These are phyloP conservation scores for Tephrocybe sp. DNA, from an alignment of 768 basidiomycete species.

Conservation along the genomic window DNA sequence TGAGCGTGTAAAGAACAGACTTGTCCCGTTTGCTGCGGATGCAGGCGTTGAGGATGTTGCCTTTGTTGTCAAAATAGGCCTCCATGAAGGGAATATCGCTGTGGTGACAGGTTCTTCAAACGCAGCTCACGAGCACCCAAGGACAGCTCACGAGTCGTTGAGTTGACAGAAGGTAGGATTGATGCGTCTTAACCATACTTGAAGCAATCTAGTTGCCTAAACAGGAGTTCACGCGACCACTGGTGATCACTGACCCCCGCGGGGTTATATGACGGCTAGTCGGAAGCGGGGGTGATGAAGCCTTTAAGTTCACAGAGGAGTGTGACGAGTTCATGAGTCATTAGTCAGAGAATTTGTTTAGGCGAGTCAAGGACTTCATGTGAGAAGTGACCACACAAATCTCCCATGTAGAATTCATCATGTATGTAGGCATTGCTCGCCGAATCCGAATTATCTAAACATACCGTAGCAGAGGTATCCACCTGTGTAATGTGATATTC, in stretches of 20 bases:
- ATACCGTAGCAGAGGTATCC: slow-evolving; percentile 7
- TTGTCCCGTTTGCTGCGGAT: slow-evolving; percentile 44
- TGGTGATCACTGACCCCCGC: no score
- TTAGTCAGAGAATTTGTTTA: no score
- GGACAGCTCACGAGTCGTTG: no score
- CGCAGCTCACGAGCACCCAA: no score
- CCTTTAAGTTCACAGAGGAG: no score
- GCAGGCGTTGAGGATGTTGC: slow-evolving; percentile 45
- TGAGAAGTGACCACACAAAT: not conserved
- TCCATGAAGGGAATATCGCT: slow-evolving; percentile 43
- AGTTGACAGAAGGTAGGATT: not conserved
- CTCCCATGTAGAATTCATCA: no score
- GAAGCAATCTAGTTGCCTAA: not conserved
- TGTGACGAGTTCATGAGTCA: slow-evolving; percentile 10
- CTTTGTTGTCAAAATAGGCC: slow-evolving; percentile 50
- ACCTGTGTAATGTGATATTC: slow-evolving; percentile 2
- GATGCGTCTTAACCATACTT: no score
- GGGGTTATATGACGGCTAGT: no score
- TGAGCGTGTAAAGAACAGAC: slow-evolving; percentile 42
- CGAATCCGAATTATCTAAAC: no score
- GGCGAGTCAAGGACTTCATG: not conserved
- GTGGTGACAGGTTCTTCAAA: no score
- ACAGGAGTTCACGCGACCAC: not conserved
- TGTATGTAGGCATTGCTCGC: no score
- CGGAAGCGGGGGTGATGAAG: no score